Evolutionary conservation across 441 rosid genomes (phyloP).

Genomic region (Arabidopsis lyrata): DNA sequence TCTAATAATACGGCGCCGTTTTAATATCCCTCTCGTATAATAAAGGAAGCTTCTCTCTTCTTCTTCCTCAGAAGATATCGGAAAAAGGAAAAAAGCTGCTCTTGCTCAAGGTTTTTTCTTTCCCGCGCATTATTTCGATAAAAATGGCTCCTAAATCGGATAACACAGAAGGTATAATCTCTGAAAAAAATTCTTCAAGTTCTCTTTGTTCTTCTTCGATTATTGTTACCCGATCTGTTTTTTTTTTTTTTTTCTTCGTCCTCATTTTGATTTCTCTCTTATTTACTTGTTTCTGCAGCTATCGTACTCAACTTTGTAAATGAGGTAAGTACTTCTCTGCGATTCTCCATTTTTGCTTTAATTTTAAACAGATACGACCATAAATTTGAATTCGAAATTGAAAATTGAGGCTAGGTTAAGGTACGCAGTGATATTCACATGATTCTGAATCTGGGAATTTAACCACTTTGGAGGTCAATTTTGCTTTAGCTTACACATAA

Average conservation of each 20-base stretch:
- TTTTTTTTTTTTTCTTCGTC: not conserved
- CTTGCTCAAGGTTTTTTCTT: conserved; percentile 13
- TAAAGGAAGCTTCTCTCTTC: conserved; percentile 28
- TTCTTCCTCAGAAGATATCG: conserved; percentile 24
- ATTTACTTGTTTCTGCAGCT: conserved; percentile 52
- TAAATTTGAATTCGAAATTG: conserved; percentile 5
- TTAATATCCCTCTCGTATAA: not conserved
- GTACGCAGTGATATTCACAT: not conserved
- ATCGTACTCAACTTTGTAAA: conserved; percentile 92
- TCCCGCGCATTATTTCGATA: conserved; percentile 65
- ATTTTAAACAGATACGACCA: not conserved
- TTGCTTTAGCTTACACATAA: too few relatives aligned
- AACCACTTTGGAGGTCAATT: too few relatives aligned
- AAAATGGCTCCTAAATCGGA: conserved; percentile 87
- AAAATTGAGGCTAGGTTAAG: conserved; percentile 15
- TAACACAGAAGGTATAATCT: conserved; percentile 66
- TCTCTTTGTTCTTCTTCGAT: conserved; percentile 13
- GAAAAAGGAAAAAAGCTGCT: conserved; percentile 10
- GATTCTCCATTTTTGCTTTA: not conserved
- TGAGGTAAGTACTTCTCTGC: conserved; percentile 59
- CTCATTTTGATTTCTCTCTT: not conserved
- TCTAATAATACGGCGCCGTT: not conserved
- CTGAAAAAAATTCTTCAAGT: not conserved
- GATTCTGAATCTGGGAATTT: too few relatives aligned
- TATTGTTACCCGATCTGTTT: not conserved